Base-by-base conservation (phyloP, 371 early-diverging fungal species). In the Circinella umbellata region DNA sequence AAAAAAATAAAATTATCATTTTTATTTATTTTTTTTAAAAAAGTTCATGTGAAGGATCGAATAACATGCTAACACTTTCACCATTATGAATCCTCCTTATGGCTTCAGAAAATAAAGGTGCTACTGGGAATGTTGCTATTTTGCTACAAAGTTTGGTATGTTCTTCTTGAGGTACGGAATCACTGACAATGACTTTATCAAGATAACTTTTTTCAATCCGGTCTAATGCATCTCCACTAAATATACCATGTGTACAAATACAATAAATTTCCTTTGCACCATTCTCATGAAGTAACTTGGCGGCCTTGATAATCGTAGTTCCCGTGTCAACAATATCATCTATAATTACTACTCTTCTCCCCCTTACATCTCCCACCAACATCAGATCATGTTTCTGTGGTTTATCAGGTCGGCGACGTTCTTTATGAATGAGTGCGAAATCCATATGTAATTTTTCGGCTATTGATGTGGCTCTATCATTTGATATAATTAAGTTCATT, bases 251-350 rank as follows among this genome's bases (percentile, higher is more conserved):
- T 5, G 96, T 96, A 18, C 96, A 92, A 48, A 97, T 87, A 3
- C 96, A 97, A 76, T 94, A 95, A 54, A 98, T 92, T 68, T 88
- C 86, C 35, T 88, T 81, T 3, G 98, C 97, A 4, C 99, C 99
- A 72, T 92, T 91, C 62, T 92, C 91, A 68, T 89, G 88, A 36
- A 98, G 82, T 35, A 93, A 80, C 70, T 93, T 89, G 51, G 99
- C 96, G 0, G 98, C 99, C 60, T 91, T 86, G 54, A 92, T 92
- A 63, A 98, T 84, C 0, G 99, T 98, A 64, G 88, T 90, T 38
- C 93, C 95, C 13, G 98, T 98, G 77, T 98, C 98, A 34, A 95
- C 94, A 80, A 98, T 97, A 79, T 98, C 98, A 76, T 98, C 98
- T 18, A 98, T 91, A 39, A 98, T 78, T 61, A 98, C 93, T 61